Evolutionary conservation across 768 basidiomycete species (phyloP).

Genomic region (Ramaria sp.): DNA sequence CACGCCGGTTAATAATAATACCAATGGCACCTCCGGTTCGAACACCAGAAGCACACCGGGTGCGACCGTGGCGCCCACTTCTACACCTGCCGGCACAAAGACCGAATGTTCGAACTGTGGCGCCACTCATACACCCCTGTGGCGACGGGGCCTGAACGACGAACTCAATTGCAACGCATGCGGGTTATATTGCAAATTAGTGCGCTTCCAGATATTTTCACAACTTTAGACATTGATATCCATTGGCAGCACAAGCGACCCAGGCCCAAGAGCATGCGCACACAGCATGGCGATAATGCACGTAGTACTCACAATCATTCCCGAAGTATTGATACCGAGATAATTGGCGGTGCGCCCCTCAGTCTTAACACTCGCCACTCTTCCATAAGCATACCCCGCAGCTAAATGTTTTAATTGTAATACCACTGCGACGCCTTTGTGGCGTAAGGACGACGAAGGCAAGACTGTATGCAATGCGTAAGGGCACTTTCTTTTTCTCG

Average conservation of each 20-base stretch:
- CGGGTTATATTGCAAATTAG: conserved; percentile 79
- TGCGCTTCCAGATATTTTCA: conserved; percentile 24
- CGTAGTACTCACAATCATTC: conserved; percentile 26
- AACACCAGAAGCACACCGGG: conserved; percentile 23
- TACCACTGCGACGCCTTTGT: conserved; percentile 79
- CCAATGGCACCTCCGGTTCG: conserved; percentile 35
- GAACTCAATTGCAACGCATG: conserved; percentile 87
- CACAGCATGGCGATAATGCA: conserved; percentile 54
- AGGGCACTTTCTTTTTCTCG: conserved; percentile 20
- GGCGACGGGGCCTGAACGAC: conserved; percentile 79
- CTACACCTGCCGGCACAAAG: conserved; percentile 51
- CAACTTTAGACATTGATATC: neutral
- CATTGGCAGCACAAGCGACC: conserved; percentile 67
- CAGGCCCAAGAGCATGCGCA: conserved; percentile 80
- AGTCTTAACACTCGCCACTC: neutral
- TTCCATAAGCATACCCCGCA: conserved; percentile 10
- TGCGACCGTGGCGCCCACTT: conserved; percentile 21
- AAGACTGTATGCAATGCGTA: conserved; percentile 89
- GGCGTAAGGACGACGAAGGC: conserved; percentile 87
- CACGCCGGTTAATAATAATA: conserved; percentile 10
- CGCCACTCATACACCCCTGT: conserved; percentile 80
- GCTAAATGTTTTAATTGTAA: conserved; percentile 89
- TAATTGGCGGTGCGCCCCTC: conserved; percentile 3
- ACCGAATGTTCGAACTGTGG: conserved; percentile 85
- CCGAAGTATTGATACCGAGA: neutral